Base-by-base conservation (phyloP, 306 rosid genomes). In the Gillenia trifoliata region DNA sequence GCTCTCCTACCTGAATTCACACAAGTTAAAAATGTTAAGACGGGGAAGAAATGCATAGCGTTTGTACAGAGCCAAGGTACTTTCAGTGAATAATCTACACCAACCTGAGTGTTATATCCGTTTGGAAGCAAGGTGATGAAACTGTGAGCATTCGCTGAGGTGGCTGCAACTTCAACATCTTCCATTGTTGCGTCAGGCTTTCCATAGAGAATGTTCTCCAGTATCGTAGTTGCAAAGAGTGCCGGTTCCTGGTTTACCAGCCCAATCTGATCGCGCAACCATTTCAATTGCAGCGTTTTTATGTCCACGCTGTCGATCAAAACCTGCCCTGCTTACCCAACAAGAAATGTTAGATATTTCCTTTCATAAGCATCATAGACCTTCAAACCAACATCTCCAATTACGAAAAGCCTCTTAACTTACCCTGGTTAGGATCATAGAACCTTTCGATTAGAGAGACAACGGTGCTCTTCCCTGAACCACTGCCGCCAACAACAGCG, bases 221-320 rank as follows among this genome's bases (percentile, higher is more conserved):
- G 86, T 74, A 95, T 95, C 75, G 96, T 95, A 4, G 99, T 95
- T 23, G 99, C 99, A 76, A 95, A 95, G 17, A 95, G 89, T 4
- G 99, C 99, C 25, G 99, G 99, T 68, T 95, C 99, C 77, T 95
- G 99, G 84, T 95, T 95, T 88, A 95, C 99, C 72, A 95, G 75
- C 36, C 98, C 99, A 5, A 95, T 92, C 80, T 95, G 99, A 87
- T 89, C 97, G 0, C 99, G 93, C 3, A 95, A 80, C 99, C 99
- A 92, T 84, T 78, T 91, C 57, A 95, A 76, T 76, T 95, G 92
- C 47, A 95, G 83, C 1, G 96, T 90, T 80, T 81, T 90, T 23
- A 95, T 92, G 86, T 95, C 93, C 74, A 92, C 93, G 64, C 84
- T 88, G 76, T 92, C 99, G 12, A 95, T 74, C 66, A 95, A 79